Percentiles rank a stretch among this genome's conserved stretches.
Conservation (phyloP, 768 basidiomycete species). For the Tephrocybe sp. region DNA sequence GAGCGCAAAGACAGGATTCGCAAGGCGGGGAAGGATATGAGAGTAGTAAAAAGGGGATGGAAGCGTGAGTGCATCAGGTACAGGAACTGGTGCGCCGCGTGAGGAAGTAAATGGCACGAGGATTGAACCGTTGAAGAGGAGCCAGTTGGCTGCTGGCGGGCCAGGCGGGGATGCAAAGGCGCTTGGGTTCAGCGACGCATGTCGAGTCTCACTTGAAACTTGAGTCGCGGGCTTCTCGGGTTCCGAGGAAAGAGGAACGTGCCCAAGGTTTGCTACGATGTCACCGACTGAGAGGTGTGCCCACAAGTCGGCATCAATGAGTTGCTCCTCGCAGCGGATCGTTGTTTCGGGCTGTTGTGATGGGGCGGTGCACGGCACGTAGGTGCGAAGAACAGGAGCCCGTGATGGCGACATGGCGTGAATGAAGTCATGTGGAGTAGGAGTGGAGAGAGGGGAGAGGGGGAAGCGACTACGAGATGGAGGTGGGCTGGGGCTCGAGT, state of each 20-base stretch:
- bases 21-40: constrained; percentile 51
- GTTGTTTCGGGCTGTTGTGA: constrained; percentile 44
- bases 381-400: constrained; percentile 68
- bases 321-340: constrained; percentile 64
- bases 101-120: constrained; percentile 55
- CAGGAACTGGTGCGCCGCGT: constrained; percentile 54
- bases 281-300: constrained; percentile 75
- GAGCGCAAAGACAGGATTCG: constrained; percentile 37
- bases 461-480: constrained; percentile 8
- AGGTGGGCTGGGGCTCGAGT: constrained; percentile 11
- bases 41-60: constrained; percentile 78
- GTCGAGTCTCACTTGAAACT: constrained; percentile 5
- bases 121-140: constrained; percentile 66
- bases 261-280: constrained; percentile 79
- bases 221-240: constrained; percentile 24
- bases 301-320: constrained; percentile 71
- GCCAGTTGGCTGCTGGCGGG: constrained; percentile 48
- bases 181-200: too few species aligned
- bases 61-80: constrained; percentile 58
- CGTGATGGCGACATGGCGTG: constrained; percentile 62
- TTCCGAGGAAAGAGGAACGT: constrained; percentile 50
- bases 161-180: too few species aligned
- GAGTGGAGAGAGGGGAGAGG: constrained; percentile 12
- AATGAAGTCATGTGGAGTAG: constrained; percentile 60
- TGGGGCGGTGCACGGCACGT: constrained; percentile 66